Evolutionary conservation across 2,329 filamentous ascomycete species (phyloP).

Genomic region (Fusarium sp.): DNA sequence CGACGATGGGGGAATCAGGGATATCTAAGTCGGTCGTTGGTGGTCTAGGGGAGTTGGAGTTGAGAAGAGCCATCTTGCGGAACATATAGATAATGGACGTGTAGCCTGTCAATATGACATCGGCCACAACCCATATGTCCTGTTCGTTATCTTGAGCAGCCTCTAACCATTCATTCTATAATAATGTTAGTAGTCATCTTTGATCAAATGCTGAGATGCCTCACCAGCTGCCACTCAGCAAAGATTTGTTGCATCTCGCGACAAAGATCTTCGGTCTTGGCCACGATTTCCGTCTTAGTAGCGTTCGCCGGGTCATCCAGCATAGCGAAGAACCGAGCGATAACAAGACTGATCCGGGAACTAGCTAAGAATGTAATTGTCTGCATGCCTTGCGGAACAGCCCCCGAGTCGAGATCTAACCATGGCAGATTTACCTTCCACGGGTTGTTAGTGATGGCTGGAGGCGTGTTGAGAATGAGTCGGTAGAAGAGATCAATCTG

Average conservation of each 20-base stretch:
- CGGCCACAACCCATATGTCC: slow-evolving; percentile 47
- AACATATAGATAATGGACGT: slow-evolving; percentile 53
- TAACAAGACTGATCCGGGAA: slow-evolving; percentile 48
- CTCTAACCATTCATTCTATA: slow-evolving; percentile 45
- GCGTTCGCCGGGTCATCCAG: slow-evolving; percentile 42
- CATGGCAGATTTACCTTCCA: slow-evolving; percentile 53
- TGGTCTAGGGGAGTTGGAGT: slow-evolving; percentile 46
- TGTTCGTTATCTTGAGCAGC: slow-evolving; percentile 33
- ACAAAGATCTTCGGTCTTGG: slow-evolving; percentile 48
- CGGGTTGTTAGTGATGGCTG: slow-evolving; percentile 43
- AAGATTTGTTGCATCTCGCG: slow-evolving; percentile 46
- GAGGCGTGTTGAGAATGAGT: slow-evolving; percentile 49
- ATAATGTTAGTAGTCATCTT: background rate
- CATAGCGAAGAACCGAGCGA: slow-evolving; percentile 50
- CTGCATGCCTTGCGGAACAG: slow-evolving; percentile 40
- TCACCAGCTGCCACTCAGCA: slow-evolving; percentile 48
- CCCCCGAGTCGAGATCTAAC: slow-evolving; percentile 43
- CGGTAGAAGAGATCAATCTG: slow-evolving; percentile 51
- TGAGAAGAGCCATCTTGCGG: slow-evolving; percentile 48
- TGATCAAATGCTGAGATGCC: accelerated
- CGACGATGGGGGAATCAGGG: slow-evolving; percentile 48
- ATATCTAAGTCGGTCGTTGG: slow-evolving; percentile 47
- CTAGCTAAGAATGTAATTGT: slow-evolving; percentile 46
- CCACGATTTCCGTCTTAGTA: slow-evolving; percentile 40
- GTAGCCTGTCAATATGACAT: slow-evolving; percentile 49